These are phyloP conservation scores for Chytridiales sp. DNA, from an alignment of 371 early-diverging fungal species.

Conservation along the genomic window DNA sequence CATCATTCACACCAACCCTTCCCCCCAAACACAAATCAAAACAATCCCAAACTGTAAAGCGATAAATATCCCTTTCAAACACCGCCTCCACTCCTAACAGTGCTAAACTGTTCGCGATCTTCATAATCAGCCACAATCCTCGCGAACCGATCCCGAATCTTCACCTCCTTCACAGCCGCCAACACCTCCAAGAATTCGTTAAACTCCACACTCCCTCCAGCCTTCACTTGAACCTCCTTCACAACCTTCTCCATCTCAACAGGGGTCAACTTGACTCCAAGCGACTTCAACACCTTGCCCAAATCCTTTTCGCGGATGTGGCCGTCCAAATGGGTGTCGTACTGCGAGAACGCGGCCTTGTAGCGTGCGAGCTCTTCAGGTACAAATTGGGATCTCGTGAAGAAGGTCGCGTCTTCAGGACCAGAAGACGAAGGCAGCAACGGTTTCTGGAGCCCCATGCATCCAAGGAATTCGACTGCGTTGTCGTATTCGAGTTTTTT, in stretches of 20 bases:
- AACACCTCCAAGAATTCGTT: slow-evolving; percentile 73
- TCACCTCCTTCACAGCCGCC: slow-evolving; percentile 58
- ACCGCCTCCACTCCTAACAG: slow-evolving; percentile 70
- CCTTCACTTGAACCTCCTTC: slow-evolving; percentile 50
- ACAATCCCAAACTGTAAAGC: not conserved
- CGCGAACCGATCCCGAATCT: slow-evolving; percentile 40
- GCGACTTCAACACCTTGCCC: slow-evolving; percentile 26
- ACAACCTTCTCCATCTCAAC: slow-evolving; percentile 32
- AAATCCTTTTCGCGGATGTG: slow-evolving; percentile 38
- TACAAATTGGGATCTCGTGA: slow-evolving; percentile 67
- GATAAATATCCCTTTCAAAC: too few species aligned
- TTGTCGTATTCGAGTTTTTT: slow-evolving; percentile 67
- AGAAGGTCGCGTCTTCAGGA: slow-evolving; percentile 40
- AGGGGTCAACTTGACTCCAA: slow-evolving; percentile 30
- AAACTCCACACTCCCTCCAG: slow-evolving; percentile 62
- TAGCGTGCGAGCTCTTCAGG: slow-evolving; percentile 69
- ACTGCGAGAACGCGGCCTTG: slow-evolving; percentile 60
- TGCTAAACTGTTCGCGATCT: slow-evolving; percentile 40
- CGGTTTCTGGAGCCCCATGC: slow-evolving; percentile 81
- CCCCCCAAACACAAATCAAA: not conserved
- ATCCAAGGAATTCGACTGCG: slow-evolving; percentile 73
- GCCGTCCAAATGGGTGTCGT: slow-evolving; percentile 63
- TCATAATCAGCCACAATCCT: slow-evolving; percentile 41
- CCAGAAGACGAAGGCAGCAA: not conserved
- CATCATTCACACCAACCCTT: too few species aligned